Conservation (phyloP, 2,329 filamentous ascomycete species). For the Sclerotiophoma versabilis region DNA sequence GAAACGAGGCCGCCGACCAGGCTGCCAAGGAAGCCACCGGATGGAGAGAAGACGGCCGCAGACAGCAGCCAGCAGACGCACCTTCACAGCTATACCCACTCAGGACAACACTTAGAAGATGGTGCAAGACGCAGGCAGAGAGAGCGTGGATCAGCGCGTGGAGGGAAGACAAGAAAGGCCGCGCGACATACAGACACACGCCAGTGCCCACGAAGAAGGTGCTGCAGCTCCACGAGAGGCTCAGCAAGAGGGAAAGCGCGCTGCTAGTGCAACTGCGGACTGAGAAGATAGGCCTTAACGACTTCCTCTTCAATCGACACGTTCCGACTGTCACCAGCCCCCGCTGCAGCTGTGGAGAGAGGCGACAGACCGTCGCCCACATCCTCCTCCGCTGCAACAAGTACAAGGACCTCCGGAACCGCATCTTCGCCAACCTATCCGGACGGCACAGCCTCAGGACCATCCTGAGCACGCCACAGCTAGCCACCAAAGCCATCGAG, state of each 20-base stretch:
- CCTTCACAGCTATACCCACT: slow-evolving; percentile 10
- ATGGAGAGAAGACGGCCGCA: slow-evolving; percentile 21
- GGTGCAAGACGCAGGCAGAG: slow-evolving; percentile 3
- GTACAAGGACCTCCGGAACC: slow-evolving; percentile 1
- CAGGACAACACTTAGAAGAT: slow-evolving; percentile 13
- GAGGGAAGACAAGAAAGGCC: slow-evolving; percentile 13
- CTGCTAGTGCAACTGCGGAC: slow-evolving; percentile 8
- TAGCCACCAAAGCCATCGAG: slow-evolving; percentile 22
- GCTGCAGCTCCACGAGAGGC: slow-evolving; percentile 22
- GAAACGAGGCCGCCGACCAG: slow-evolving; percentile 14
- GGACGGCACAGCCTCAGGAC: slow-evolving; percentile 43
- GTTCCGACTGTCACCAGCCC: neutral
- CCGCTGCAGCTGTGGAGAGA: neutral
- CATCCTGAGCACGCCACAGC: slow-evolving; percentile 60
- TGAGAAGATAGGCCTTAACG: slow-evolving; percentile 23
- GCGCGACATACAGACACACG: slow-evolving; percentile 18
- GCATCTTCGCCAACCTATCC: slow-evolving; percentile 1
- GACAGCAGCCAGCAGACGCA: slow-evolving; percentile 15
- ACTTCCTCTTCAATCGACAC: neutral
- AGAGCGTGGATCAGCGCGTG: slow-evolving; percentile 8
- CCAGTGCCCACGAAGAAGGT: slow-evolving; percentile 19
- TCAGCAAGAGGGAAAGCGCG: slow-evolving; percentile 21
- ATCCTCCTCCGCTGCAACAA: slow-evolving; percentile 9
- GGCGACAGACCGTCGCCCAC: slow-evolving; percentile 17
- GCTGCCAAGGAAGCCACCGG: slow-evolving; percentile 27